Conservation (phyloP, 2,329 filamentous ascomycete genomes). For the Tolypocladium amazonense region DNA sequence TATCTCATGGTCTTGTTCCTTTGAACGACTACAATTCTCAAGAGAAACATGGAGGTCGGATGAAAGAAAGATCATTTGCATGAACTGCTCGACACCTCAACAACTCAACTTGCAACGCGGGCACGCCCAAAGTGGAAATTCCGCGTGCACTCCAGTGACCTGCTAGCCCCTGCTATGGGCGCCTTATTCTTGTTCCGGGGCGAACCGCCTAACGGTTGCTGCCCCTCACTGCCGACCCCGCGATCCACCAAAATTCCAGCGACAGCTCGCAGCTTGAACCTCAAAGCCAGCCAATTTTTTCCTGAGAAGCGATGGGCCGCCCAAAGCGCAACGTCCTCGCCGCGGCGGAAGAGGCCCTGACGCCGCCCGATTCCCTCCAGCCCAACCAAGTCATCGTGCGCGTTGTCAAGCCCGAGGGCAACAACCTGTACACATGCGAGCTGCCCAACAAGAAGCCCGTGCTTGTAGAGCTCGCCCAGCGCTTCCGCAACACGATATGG, state of each 20-base stretch:
- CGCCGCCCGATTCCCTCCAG: conserved; percentile 47
- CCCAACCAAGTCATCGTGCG: conserved; percentile 60
- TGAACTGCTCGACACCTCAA: too few relatives aligned
- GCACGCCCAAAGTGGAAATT: conserved; percentile 1
- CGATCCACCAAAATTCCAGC: conserved; percentile 1
- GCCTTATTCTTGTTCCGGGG: neutral
- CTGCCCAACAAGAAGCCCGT: conserved; percentile 55
- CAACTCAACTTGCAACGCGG: too few relatives aligned
- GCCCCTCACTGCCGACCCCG: neutral
- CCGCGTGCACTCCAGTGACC: neutral
- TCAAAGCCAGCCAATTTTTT: neutral
- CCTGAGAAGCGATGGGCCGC: conserved; percentile 19
- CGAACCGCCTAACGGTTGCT: neutral
- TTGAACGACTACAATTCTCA: too few relatives aligned
- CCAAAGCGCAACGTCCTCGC: conserved; percentile 65
- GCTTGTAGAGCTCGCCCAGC: conserved; percentile 70
- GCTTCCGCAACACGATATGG: conserved; percentile 89
- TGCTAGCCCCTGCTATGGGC: neutral
- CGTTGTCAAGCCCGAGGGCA: conserved; percentile 74
- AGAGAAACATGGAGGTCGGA: too few relatives aligned
- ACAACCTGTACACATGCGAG: conserved; percentile 76
- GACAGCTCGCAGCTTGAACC: neutral
- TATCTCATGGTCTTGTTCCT: too few relatives aligned
- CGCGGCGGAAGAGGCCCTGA: conserved; percentile 60
- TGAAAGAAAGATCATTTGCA: too few relatives aligned